Base-by-base conservation (phyloP, 1,139 yeast species). In the Yamadazyma buinensis region DNA sequence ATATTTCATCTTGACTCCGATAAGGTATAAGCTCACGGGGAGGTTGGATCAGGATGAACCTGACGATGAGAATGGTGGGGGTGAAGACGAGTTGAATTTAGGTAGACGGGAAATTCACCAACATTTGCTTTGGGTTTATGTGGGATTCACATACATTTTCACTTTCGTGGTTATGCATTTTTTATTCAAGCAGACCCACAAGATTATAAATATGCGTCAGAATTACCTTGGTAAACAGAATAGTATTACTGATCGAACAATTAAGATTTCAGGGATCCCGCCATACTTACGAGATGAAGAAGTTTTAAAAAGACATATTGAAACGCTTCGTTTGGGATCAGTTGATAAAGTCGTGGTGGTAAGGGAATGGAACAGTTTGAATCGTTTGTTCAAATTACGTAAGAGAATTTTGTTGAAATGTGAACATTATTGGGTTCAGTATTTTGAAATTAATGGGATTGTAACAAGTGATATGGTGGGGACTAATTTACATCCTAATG, bases 341-440 rank as follows among this genome's bases (percentile, higher is more conserved):
- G 95, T 90, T 1, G 75, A 83, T 21, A 70, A 82, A 0, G 72
- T 90, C 9, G 80, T 84, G 3, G 75, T 92, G 7, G 94, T 95
- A 42, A 68, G 87, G 39, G 90, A 90, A 53, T 92, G 97, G 97
- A 75, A 74, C 11, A 72, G 70, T 20, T 63, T 92, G 37, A 87
- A 87, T 46, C 53, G 59, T 26, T 61, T 92, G 21, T 84, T 83
- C 55, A 74, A 72, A 34, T 64, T 75, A 39, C 68, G 97, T 26
- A 66, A 68, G 28, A 46, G 54, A 15, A 61, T 84, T 1, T 51
- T 88, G 13, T 56, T 67, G 28, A 71, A 69, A 37, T 59, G 87
- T 10, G 97, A 90, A 55, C 65, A 70, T 10, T 75, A 75, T 38
- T 90, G 95, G 90, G 81, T 92, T 2, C 77, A 76, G 37, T 88